Evolutionary conservation across 176 grass and related monocot species (phyloP).

Genomic region (Cocos nucifera): DNA sequence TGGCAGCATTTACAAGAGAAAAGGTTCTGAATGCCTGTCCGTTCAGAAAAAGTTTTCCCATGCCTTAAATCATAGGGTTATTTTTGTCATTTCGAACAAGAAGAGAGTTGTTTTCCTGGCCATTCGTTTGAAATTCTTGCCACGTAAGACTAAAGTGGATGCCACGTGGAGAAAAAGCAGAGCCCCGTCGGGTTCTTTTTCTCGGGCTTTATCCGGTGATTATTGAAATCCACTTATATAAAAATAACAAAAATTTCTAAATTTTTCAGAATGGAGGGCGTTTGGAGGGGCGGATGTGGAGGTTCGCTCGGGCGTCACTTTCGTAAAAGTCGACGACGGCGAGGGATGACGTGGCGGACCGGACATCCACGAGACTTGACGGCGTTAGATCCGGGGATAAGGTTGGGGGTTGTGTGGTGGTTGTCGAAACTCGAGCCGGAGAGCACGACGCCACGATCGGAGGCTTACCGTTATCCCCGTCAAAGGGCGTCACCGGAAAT

Average conservation of each 20-base stretch:
- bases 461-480: no score
- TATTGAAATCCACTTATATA: conserved; percentile 1
- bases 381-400: conserved; percentile 29
- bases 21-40: no score
- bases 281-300: no score
- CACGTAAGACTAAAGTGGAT: conserved; percentile 24
- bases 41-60: no score
- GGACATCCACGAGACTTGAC: conserved; percentile 28
- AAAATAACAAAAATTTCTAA: conserved; percentile 8
- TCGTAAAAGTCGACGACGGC: background rate
- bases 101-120: conserved; percentile 10
- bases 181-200: conserved; percentile 23
- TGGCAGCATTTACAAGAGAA: no score
- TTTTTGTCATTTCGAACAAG: background rate
- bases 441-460: no score
- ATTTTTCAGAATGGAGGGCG: background rate
- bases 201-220: conserved; percentile 3
- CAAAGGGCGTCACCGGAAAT: no score
- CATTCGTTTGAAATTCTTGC: conserved; percentile 12
- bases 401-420: conserved; percentile 6
- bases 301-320: background rate
- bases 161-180: background rate
- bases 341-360: conserved; percentile 4
- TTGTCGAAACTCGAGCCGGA: no score
- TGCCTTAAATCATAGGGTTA: background rate